Evolutionary conservation across 1,139 yeast genomes (phyloP), one percentile per base, ranked within the genome.

Genomic region (Fermentozyma sake): DNA sequence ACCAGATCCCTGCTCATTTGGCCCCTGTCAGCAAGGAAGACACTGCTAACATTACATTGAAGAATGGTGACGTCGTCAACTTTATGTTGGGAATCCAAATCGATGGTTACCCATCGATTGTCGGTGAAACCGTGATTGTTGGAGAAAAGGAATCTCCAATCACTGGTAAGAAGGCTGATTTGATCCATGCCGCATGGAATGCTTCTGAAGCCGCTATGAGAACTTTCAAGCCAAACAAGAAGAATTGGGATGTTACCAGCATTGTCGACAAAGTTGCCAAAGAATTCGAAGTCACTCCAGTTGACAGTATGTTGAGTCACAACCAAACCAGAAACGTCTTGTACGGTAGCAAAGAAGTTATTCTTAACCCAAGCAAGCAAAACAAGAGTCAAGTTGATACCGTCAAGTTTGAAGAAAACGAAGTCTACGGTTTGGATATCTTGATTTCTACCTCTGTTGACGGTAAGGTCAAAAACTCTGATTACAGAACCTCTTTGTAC

Each of bases 171-270:
- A 72, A 69, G 39, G 89, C 89, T 28, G 86, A 81, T 51, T 76
- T 77, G 45, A 54, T 82, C 35, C 68, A 76, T 39, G 81, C 86
- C 32, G 87, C 87, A 12, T 77, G 84, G 80, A 68, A 68, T 42
- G 85, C 91, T 8, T 68, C 83, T 25, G 91, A 82, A 61, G 89
- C 89, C 22, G 91, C 93, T 23, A 63, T 82, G 38, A 72, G 87
- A 56, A 68, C 78, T 30, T 65, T 82, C 55, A 71, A 70, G 55
- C 76, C 81, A 29, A 83, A 83, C 37, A 73, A 73, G 52, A 76
- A 72, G 61, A 82, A 82, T 68, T 79, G 79, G 78, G 89, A 81
- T 42, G 81, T 82, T 35, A 80, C 93, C 48, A 72, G 73, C 45
- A 55, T 78, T 27, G 89, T 82, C 26, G 76, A 62, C 41, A 62